phyloP scores from a whole-genome alignment of 1,284 basidiomycete genomes.

The Ganoderma lucidum region DNA sequence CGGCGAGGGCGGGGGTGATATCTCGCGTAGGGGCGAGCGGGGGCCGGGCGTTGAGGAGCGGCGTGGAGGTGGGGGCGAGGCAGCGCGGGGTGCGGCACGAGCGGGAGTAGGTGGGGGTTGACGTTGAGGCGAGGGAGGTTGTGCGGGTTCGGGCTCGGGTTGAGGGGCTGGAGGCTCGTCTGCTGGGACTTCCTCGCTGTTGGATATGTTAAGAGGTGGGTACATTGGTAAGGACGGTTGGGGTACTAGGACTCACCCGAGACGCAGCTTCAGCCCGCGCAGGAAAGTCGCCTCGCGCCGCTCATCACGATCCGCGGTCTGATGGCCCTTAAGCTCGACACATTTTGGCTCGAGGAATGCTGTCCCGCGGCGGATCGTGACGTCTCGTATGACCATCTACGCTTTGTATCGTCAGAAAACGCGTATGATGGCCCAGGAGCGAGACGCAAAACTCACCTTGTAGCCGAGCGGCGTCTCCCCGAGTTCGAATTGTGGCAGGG shows the following conservation, averaged over 20 bases:
- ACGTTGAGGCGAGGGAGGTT: slow-evolving; percentile 7
- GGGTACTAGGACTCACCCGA: slow-evolving; percentile 57
- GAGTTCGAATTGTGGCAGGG: slow-evolving; percentile 65
- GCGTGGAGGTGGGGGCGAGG: background rate
- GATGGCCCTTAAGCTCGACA: slow-evolving; percentile 64
- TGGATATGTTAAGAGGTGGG: background rate
- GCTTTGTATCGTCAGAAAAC: slow-evolving; percentile 1
- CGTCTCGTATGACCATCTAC: slow-evolving; percentile 72
- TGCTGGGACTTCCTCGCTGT: slow-evolving; percentile 17
- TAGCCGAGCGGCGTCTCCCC: slow-evolving; percentile 75
- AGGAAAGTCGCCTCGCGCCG: slow-evolving; percentile 62
- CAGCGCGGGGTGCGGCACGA: background rate
- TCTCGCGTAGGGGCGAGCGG: slow-evolving; percentile 38
- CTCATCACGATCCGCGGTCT: slow-evolving; percentile 64
- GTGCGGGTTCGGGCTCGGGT: slow-evolving; percentile 19
- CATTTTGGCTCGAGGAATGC: slow-evolving; percentile 73
- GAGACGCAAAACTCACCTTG: slow-evolving; percentile 59
- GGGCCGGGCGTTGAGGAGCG: slow-evolving; percentile 6
- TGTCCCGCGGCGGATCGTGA: slow-evolving; percentile 67
- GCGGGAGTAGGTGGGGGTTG: slow-evolving; percentile 9
- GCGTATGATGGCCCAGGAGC: background rate
- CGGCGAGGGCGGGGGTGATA: slow-evolving; percentile 33
- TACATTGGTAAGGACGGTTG: background rate
- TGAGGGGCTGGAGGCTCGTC: slow-evolving; percentile 25
- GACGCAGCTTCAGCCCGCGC: slow-evolving; percentile 58